Conservation (phyloP, 2,329 filamentous ascomycete species). For the Exophiala spinifera region DNA sequence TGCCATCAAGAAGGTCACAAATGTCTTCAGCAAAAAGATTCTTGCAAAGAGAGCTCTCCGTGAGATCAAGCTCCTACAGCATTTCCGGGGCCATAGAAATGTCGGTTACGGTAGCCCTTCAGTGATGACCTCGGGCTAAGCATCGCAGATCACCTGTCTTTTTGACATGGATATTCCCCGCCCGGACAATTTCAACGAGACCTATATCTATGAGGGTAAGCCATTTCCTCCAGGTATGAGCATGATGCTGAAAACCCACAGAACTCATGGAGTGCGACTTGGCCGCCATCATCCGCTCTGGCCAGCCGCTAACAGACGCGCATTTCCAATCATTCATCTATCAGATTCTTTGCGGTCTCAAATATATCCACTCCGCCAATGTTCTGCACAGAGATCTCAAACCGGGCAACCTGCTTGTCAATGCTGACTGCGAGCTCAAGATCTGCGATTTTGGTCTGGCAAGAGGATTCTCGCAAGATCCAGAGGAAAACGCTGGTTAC, state of each 20-base stretch:
- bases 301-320: conserved; percentile 93
- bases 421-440: conserved; percentile 98
- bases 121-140: conserved; percentile 36
- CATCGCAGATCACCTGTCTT: conserved; percentile 83
- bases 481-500: conserved; percentile 96
- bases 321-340: conserved; percentile 99
- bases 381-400: conserved; percentile 96
- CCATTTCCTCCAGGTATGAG: background rate
- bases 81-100: conserved; percentile 88
- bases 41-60: conserved; percentile 94
- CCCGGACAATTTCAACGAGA: conserved; percentile 98
- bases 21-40: conserved; percentile 99
- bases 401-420: conserved; percentile 93
- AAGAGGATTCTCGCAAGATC: conserved; percentile 93
- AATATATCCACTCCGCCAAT: conserved; percentile 99
- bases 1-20: conserved; percentile 99
- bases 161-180: conserved; percentile 99
- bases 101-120: conserved; percentile 50
- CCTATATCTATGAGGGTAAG: conserved; percentile 95
- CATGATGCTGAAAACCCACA: conserved; percentile 40
- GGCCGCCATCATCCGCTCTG: conserved; percentile 94
- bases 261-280: conserved; percentile 99
- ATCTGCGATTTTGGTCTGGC: conserved; percentile 98
- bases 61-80: conserved; percentile 97
- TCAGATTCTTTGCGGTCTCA: conserved; percentile 96